Base-by-base conservation (phyloP, 2,329 filamentous ascomycete species). In the Ophiostoma populinum region DNA sequence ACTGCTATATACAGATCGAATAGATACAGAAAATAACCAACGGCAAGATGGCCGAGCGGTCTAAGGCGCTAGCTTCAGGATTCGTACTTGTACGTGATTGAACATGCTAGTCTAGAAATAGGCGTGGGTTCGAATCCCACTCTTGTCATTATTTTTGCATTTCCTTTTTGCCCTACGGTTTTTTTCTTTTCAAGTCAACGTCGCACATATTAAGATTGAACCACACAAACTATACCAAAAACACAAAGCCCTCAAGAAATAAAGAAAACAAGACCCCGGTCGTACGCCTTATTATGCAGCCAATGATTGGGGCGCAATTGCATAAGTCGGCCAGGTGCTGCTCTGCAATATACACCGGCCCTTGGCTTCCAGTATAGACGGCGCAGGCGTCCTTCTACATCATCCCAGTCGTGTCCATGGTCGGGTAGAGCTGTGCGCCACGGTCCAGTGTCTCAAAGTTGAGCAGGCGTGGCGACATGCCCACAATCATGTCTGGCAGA, bases 381-480 rank as follows among this genome's bases (percentile, higher is more conserved):
- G n/a, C n/a, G n/a, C n/a, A n/a, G n/a, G n/a, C n/a, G n/a, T 4
- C 7, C 11, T 6, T 19, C 13, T 24, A 35, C 18, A 35, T 22
- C 12, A 35, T 4, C 11, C 19, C 25, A 4, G 33, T 36, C 11
- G 37, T 29, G 32, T 47, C 46, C 26, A 49, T 46, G 9, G 42
- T 45, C 4, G 45, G 47, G 15, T 45, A 49, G 24, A 46, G 38
- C 11, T 41, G 45, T 30, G 46, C 37, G 9, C 31, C 42, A 11
- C 42, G 39, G 13, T 43, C 40, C 36, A 43, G 44, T 6, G 45
- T 43, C 15, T 46, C 46, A 24, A 47, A 47, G 2, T 28, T 36
- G 3, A 47, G 34, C 20, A 44, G 41, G 7, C 45, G 35, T 5
- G 46, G 46, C 3, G 45, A 47, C 35, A 43, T 43, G 3, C 43